Percentiles rank a stretch among this genome's conserved stretches.
These are phyloP conservation scores for Porpolomopsis calyptriformis DNA, from an alignment of 768 basidiomycete genomes.

Conservation along the genomic window DNA sequence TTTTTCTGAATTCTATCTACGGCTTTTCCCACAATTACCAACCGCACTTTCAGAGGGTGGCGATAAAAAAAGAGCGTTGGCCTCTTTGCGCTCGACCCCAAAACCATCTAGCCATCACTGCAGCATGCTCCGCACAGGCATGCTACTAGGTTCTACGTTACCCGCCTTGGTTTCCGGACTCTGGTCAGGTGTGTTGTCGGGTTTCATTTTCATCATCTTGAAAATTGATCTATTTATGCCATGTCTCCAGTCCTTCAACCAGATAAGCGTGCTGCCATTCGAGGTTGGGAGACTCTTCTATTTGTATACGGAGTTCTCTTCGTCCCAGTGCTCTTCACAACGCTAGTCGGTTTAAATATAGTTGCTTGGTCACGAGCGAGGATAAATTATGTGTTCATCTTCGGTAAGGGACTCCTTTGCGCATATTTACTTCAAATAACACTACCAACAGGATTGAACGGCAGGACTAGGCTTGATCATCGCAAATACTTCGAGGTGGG, in stretches of 20 bases:
- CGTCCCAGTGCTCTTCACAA: conserved; percentile 62
- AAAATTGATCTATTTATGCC: neutral
- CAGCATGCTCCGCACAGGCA: conserved; percentile 65
- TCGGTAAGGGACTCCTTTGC: conserved; percentile 41
- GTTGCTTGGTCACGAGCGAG: conserved; percentile 64
- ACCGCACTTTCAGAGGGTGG: conserved; percentile 36
- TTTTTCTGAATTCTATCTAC: neutral
- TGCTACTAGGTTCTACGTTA: conserved; percentile 59
- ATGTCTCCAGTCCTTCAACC: conserved; percentile 40
- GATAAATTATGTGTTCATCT: conserved; percentile 89
- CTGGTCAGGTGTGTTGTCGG: conserved; percentile 35
- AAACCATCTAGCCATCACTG: conserved; percentile 51
- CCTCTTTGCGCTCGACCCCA: conserved; percentile 46
- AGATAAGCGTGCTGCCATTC: conserved; percentile 42
- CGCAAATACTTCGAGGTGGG: conserved; percentile 57
- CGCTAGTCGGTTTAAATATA: conserved; percentile 75
- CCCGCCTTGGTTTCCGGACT: conserved; percentile 60
- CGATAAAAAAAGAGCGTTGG: conserved; percentile 67
- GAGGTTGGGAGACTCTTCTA: conserved; percentile 63
- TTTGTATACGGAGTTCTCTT: conserved; percentile 71
- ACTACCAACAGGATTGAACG: conserved; percentile 47
- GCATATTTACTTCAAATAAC: conserved; percentile 2
- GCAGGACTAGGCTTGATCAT: conserved; percentile 62
- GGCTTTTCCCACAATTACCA: conserved; percentile 4
- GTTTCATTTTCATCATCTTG: neutral